Base-by-base conservation (phyloP, 495 filamentous ascomycete genomes). In the Diplogelasinospora grovesii region DNA sequence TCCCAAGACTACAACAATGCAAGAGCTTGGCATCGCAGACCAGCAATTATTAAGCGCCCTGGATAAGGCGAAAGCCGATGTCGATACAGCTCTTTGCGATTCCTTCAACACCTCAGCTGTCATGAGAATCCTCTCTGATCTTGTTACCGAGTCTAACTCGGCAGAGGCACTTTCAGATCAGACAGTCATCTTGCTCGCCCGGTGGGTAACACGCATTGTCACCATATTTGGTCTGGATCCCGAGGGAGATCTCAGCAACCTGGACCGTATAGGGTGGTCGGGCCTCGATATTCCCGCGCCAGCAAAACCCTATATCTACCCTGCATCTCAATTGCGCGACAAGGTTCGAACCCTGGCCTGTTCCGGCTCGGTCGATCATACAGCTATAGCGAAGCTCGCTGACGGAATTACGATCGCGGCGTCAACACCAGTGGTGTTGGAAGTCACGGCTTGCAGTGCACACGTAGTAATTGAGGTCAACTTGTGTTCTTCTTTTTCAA, bases 41-140 rank as follows among this genome's bases (percentile, higher is more conserved):
- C 35, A 49, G 37, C 52, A 49, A 27, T 48, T 55, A 29, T 44
- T 45, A n/a, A 48, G 5, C 31, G 43, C 51, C 21, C 58, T 86
- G 13, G 68, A 73, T 27, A 56, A 67, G 9, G 66, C 78, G 15
- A 76, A 84, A 57, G 41, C 56, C 8, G 64, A 71, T 3, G 63
- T 83, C 24, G 50, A 82, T 50, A 59, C 65, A 18, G 74, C 74
- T 8, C 70, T 89, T 16, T 79, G 74, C 62, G 81, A 89, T 56
- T 86, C 82, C 4, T 89, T 89, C 68, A 75, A 89, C 55, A 89
- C 85, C 5, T 64, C 77, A 4, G 63, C 60, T 5, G 81, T 73
- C 4, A 82, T 89, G 82, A 58, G 64, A 13, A 49, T 70, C 11
- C 76, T 89, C 24, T 77, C 75, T 8, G 70, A 78, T 35, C 66